Conservation (phyloP, 768 basidiomycete species). For the Termitomyces sp. region DNA sequence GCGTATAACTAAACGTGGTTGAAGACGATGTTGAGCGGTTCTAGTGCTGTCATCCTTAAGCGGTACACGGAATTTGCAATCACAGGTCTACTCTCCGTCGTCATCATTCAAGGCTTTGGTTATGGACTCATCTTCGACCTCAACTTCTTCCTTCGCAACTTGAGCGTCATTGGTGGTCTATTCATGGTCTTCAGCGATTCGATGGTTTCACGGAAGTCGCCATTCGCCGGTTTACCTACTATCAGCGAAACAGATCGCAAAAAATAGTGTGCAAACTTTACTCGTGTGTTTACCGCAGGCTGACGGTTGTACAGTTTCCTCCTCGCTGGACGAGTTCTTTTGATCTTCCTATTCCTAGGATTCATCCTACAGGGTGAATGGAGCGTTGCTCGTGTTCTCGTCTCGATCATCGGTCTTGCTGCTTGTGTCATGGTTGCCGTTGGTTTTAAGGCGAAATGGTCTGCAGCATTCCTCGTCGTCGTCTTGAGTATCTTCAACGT, state of each 20-base stretch:
- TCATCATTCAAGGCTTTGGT: constrained; percentile 94
- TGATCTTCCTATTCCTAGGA: constrained; percentile 98
- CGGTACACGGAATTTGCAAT: constrained; percentile 86
- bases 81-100: constrained; percentile 84
- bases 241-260: constrained; percentile 94
- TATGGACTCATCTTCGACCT: constrained; percentile 99
- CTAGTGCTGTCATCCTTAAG: constrained; percentile 82
- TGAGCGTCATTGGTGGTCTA: constrained; percentile 95
- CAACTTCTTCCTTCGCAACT: constrained; percentile 99
- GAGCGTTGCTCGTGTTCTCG: constrained; percentile 80
- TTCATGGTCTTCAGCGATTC: constrained; percentile 99
- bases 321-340: constrained; percentile 91
- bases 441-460: constrained; percentile 99
- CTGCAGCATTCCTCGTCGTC: constrained; percentile 90
- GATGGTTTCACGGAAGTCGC: constrained; percentile 79
- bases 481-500: constrained; percentile 94
- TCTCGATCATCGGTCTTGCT: constrained; percentile 85
- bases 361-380: constrained; percentile 94
- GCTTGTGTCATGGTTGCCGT: constrained; percentile 96
- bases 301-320: constrained; percentile 68
- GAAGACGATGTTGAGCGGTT: constrained; percentile 86
- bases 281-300: not conserved
- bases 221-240: constrained; percentile 87
- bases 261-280: constrained; percentile 73
- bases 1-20: not conserved